phyloP scores from a whole-genome alignment of 257 asterid genomes.

The Rauvolfia tetraphylla region DNA sequence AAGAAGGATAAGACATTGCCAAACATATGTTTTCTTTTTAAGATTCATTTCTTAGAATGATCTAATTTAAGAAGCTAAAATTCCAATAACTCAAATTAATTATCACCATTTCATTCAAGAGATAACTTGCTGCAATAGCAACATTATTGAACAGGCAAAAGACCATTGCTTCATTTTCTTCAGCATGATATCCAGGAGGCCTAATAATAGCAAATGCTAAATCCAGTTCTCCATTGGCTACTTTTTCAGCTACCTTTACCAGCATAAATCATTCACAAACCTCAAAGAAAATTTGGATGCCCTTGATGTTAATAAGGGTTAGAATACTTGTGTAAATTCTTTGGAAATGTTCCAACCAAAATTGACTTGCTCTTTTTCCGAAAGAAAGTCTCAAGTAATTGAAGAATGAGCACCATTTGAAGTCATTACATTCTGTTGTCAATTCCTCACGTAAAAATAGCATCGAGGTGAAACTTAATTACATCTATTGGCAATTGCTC shows the following conservation, averaged over 20 bases:
- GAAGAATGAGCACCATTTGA: not conserved
- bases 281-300: not conserved
- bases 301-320: not conserved
- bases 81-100: conserved; percentile 19
- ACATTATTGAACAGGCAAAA: conserved; percentile 92
- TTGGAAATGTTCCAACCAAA: not conserved
- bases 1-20: conserved; percentile 15
- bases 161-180: conserved; percentile 75
- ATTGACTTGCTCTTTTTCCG: not conserved
- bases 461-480: not conserved
- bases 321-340: not conserved
- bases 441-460: not conserved
- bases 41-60: conserved; percentile 6
- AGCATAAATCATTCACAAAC: conserved; percentile 1
- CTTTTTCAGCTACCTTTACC: conserved; percentile 72
- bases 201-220: conserved; percentile 88
- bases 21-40: not conserved
- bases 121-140: conserved; percentile 71
- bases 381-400: not conserved
- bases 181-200: conserved; percentile 99
- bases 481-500: not conserved
- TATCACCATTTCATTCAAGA: conserved; percentile 78
- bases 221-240: conserved; percentile 78
- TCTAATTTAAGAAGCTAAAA: conserved; percentile 10
- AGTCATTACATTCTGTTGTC: not conserved